phyloP scores from a whole-genome alignment of 768 basidiomycete genomes.

The Lactarius quietus region DNA sequence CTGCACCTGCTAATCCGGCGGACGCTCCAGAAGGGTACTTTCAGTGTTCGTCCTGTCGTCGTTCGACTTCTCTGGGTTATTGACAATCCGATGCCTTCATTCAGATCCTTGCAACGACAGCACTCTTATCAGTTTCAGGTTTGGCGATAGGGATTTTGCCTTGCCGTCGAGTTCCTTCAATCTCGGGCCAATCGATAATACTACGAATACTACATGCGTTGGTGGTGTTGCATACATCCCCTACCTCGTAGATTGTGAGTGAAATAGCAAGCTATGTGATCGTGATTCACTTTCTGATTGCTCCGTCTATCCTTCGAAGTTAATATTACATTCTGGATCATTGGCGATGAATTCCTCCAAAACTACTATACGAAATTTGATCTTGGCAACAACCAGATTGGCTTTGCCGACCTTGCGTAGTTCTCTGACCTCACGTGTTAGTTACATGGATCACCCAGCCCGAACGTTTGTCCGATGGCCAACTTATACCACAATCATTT shows the following conservation, averaged over 20 bases:
- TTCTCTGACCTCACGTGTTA: no score
- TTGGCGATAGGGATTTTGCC: not conserved
- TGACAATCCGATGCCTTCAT: not conserved
- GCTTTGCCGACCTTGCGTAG: slow-evolving; percentile 2
- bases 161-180: not conserved
- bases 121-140: not conserved
- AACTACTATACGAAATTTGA: slow-evolving; percentile 15
- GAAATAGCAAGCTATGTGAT: not conserved
- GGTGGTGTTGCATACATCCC: slow-evolving; percentile 7
- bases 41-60: not conserved
- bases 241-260: slow-evolving; percentile 8
- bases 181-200: not conserved
- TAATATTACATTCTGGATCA: slow-evolving; percentile 12
- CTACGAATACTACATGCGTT: not conserved
- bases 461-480: no score
- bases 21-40: not conserved
- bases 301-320: not conserved
- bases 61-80: not conserved
- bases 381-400: slow-evolving; percentile 3
- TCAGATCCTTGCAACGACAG: not conserved
- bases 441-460: no score
- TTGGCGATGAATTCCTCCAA: slow-evolving; percentile 2
- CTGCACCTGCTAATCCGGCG: slow-evolving; percentile 8
- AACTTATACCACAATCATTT: no score
- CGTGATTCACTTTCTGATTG: not conserved